A percentile compares a stretch with the other conserved stretches of the same genome.
These are phyloP conservation scores for Penicillium canariense DNA, from an alignment of 495 filamentous ascomycete genomes.

Conservation along the genomic window DNA sequence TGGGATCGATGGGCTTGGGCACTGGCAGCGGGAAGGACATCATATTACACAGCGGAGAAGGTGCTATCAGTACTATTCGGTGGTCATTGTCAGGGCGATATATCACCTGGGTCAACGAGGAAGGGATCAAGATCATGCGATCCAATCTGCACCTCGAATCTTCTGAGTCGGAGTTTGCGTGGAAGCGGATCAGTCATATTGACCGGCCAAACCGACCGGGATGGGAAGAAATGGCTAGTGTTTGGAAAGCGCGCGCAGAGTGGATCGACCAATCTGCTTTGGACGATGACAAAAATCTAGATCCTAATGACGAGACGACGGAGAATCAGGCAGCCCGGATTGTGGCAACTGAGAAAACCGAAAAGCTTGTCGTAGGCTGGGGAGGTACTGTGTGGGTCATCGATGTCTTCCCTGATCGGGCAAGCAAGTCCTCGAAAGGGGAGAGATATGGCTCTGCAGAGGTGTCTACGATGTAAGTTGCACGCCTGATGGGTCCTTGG, in stretches of 20 bases:
- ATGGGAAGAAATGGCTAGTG: conserved; percentile 92
- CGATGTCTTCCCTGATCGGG: conserved; percentile 78
- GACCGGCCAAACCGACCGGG: conserved; percentile 73
- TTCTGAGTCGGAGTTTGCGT: conserved; percentile 74
- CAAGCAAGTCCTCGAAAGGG: conserved; percentile 68
- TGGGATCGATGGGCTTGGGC: conserved; percentile 78
- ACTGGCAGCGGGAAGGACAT: conserved; percentile 78
- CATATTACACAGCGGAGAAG: conserved; percentile 88
- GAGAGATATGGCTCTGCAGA: conserved; percentile 76
- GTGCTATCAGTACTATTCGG: conserved; percentile 82
- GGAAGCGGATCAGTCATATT: conserved; percentile 94
- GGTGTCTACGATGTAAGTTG: conserved; percentile 79
- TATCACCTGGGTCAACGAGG: conserved; percentile 92
- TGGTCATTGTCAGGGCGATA: conserved; percentile 91
- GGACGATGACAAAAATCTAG: conserved; percentile 57
- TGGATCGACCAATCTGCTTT: conserved; percentile 85
- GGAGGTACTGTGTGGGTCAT: conserved; percentile 94
- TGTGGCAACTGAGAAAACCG: conserved; percentile 43
- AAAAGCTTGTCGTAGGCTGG: conserved; percentile 92
- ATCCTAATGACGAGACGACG: conserved; percentile 36
- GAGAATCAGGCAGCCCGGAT: conserved; percentile 16
- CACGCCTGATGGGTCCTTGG: conserved; percentile 8
- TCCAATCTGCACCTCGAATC: conserved; percentile 79
- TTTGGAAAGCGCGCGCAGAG: conserved; percentile 88
- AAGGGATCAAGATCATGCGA: conserved; percentile 96